Evolutionary conservation across 2,329 filamentous ascomycete genomes (phyloP), one percentile per base, ranked within the genome.

Genomic region (Davidsoniella australis): DNA sequence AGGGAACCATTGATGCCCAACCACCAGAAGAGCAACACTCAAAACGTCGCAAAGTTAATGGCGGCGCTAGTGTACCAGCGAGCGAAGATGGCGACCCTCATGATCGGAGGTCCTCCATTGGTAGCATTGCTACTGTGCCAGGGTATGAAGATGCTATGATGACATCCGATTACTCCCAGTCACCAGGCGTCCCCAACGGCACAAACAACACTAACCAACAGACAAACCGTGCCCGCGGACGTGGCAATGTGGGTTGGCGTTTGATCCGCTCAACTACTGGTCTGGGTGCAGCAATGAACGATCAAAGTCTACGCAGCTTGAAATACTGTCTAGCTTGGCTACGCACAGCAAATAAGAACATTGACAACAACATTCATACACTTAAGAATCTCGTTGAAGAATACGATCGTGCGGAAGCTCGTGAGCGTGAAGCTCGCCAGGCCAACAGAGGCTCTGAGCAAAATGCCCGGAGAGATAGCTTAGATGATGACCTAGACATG

Each of bases 251-350:
- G 44, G 49, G 44, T 4, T 50, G 49, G 51, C 79, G 87, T 12
- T 69, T 95, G 16, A 83, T 94, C 56, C 84, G 94, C 61, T 88
- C 85, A 4, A 95, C 89, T 0, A 94, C 87, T 0, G 89, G 87
- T 0, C 72, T 96, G 1, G 87, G 87, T 55, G 81, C 94, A 14
- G 87, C 91, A 1, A 86, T 98, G 73, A 93, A 83, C 58, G 82
- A 93, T 16, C 82, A 91, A 58, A 94, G 85, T 18, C 67, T 95
- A 7, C 76, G 80, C 47, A 91, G 82, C 54, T 68, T 98, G 40
- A 86, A 85, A 57, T 89, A 86, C 58, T 95, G 88, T 55, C 68
- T 96, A 2, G 73, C 74, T 20, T 84, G 87, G 72, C 68, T 96
- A 43, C 75, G 80, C 23, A 82, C 80, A 72, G 85, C 85, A 1